Evolutionary conservation across 441 rosid species (phyloP).

Genomic region (Bruguiera hainesii): DNA sequence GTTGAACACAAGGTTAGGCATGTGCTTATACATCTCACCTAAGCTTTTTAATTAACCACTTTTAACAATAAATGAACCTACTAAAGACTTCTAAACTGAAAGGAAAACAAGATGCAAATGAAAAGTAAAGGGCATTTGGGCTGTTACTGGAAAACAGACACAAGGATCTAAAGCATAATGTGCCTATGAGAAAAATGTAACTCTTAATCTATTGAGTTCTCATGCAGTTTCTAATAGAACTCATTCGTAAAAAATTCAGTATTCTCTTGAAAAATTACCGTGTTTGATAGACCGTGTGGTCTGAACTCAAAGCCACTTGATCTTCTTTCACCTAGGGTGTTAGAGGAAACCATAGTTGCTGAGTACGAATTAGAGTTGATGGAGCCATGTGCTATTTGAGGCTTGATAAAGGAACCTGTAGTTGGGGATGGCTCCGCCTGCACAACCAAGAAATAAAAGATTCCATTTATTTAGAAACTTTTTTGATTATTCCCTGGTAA

Average conservation of each 20-base stretch:
- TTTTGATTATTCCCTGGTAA: neutral
- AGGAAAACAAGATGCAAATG: neutral
- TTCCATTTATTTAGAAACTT: slow-evolving; percentile 7
- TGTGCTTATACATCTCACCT: neutral
- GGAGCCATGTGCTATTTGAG: slow-evolving; percentile 45
- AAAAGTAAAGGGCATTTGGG: slow-evolving; percentile 1
- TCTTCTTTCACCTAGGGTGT: slow-evolving; percentile 37
- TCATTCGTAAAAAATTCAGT: neutral
- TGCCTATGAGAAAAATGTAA: neutral
- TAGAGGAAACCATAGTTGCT: slow-evolving; percentile 35
- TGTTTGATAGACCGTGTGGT: slow-evolving; percentile 55
- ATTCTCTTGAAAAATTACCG: slow-evolving; percentile 44
- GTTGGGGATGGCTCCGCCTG: slow-evolving; percentile 96
- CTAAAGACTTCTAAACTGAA: neutral
- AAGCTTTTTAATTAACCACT: neutral
- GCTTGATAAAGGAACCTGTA: slow-evolving; percentile 75
- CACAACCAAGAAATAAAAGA: slow-evolving; percentile 26
- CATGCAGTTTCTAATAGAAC: neutral
- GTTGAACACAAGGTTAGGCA: neutral
- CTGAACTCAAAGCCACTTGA: slow-evolving; percentile 68
- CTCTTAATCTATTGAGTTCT: neutral
- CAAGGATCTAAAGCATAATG: neutral
- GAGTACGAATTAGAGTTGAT: slow-evolving; percentile 37
- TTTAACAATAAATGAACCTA: slow-evolving; percentile 3
- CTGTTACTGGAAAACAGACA: neutral